Evolutionary conservation across 108 stramenopile species (phyloP).

Genomic region (Epithemia pelagica): DNA sequence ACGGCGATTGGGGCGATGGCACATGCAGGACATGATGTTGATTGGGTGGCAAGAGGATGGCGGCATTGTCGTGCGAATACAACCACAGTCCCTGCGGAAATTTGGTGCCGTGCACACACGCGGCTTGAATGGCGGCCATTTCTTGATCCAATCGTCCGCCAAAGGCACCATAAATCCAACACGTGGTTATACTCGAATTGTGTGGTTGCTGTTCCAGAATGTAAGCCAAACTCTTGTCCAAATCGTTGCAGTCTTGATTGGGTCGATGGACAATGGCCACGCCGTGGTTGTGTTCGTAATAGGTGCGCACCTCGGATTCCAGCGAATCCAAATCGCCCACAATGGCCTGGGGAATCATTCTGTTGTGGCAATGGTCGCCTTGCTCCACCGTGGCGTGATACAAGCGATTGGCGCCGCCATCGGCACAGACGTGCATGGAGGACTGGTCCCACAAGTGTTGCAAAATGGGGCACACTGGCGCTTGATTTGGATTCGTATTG

Average conservation of each 20-base stretch:
- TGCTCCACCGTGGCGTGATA: slow-evolving; percentile 45
- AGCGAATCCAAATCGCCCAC: slow-evolving; percentile 92
- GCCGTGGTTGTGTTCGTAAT: slow-evolving; percentile 46
- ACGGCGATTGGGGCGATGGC: slow-evolving; percentile 23
- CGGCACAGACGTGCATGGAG: slow-evolving; percentile 79
- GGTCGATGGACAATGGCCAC: slow-evolving; percentile 45
- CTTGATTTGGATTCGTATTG: too few relatives aligned
- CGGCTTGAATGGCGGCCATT: slow-evolving; percentile 71
- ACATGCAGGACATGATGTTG: slow-evolving; percentile 37
- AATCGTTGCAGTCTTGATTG: slow-evolving; percentile 85
- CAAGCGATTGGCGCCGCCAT: slow-evolving; percentile 94
- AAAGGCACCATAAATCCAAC: slow-evolving; percentile 73
- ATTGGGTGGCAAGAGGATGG: slow-evolving; percentile 46
- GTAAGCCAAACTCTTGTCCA: slow-evolving; percentile 56
- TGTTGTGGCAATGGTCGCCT: slow-evolving; percentile 3
- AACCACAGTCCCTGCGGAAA: slow-evolving; percentile 41
- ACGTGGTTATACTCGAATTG: not conserved
- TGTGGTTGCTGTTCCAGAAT: not conserved
- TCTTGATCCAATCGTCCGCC: slow-evolving; percentile 87
- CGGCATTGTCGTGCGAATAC: slow-evolving; percentile 69
- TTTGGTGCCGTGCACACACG: slow-evolving; percentile 50
- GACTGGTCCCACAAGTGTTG: slow-evolving; percentile 51
- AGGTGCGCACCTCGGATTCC: slow-evolving; percentile 45
- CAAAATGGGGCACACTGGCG: too few relatives aligned
- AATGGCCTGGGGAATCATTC: slow-evolving; percentile 71